Evolutionary conservation across 768 basidiomycete species (phyloP), one percentile per base, ranked within the genome.

Genomic region (Pleurotus tuber-regium): DNA sequence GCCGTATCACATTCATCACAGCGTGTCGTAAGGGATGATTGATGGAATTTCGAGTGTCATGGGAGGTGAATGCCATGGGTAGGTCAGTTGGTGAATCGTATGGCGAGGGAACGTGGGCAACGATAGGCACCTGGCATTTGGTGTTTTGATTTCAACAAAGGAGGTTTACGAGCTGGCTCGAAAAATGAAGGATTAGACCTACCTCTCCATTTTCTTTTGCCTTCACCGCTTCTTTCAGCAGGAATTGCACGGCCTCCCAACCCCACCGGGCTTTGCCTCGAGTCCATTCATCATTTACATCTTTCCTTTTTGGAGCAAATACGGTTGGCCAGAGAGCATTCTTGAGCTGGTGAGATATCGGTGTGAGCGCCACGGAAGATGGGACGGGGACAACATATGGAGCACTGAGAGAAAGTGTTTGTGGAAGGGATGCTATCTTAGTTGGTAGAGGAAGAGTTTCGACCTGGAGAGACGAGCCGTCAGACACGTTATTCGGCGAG

Each of bases 1-100:
- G 68, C 33, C 86, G 79, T 29, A 94, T 79, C 39, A 84, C 74
- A 64, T 92, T 92, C 56, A 95, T 77, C 2, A 83, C 78, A 8
- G 94, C 84, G 63, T 99, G 97, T 6, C 88, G 82, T 6, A 99
- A 80, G 2, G 94, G 89, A 62, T 98, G 93, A 0, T 58, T 53
- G 0, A 79, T 72, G 1, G 88, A 82, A 6, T 50, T 65, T 28
- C 97, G 82, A 2, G 85, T 88, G 65, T 99, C 97, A 57, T 74
- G 65, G 0, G 83, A 83, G 7, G 77, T 67, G 54, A 87, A 78
- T 3, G 78, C 55, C 14, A 61, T 59, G 39, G 63, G 39, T 46
- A 57, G 42, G 14, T 70, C 68, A 12, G 57, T 57, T 3, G 33
- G 25, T 4, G 21, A 35, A 49, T 69, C 70, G 57, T 76, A 76